These are phyloP conservation scores for Monosporozyma yasuniensis DNA, from an alignment of 805 yeast genomes.

Conservation along the genomic window DNA sequence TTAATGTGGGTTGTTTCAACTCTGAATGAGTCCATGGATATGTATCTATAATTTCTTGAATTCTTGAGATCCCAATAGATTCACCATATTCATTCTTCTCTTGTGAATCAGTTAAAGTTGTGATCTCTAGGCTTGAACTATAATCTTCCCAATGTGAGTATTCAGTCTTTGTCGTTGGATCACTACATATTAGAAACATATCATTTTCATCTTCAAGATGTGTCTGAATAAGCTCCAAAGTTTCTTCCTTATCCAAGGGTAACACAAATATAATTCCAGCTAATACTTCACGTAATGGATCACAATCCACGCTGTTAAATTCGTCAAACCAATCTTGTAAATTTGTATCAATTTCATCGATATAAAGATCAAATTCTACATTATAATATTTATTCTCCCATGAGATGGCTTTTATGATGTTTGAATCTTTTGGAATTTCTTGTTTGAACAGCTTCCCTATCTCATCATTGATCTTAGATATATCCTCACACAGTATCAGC, in stretches of 20 bases:
- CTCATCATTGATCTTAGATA: not conserved
- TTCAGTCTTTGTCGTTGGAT: not conserved
- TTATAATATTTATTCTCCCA: conserved; percentile 30
- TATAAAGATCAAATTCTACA: conserved; percentile 22
- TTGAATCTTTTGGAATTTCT: not conserved
- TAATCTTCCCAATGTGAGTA: not conserved
- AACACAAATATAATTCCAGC: conserved; percentile 38
- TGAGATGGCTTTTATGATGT: not conserved
- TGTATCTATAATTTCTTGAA: conserved; percentile 40
- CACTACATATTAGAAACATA: conserved; percentile 2
- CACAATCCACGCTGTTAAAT: conserved; percentile 30
- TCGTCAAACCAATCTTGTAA: conserved; percentile 34
- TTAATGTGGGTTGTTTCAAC: conserved; percentile 4
- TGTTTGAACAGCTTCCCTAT: not conserved
- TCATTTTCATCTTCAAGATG: conserved; percentile 2
- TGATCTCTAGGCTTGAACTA: conserved; percentile 13
- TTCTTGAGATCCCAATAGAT: conserved; percentile 34
- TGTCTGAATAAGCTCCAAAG: conserved; percentile 5
- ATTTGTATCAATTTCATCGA: conserved; percentile 15
- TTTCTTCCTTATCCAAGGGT: not conserved
- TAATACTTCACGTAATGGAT: conserved; percentile 35
- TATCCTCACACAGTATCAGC: not conserved
- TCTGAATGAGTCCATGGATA: conserved; percentile 36
- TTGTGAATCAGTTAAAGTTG: not conserved
- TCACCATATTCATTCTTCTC: conserved; percentile 23